phyloP scores from a whole-genome alignment of 129 eudicot species.

The Lactuca sativa region DNA sequence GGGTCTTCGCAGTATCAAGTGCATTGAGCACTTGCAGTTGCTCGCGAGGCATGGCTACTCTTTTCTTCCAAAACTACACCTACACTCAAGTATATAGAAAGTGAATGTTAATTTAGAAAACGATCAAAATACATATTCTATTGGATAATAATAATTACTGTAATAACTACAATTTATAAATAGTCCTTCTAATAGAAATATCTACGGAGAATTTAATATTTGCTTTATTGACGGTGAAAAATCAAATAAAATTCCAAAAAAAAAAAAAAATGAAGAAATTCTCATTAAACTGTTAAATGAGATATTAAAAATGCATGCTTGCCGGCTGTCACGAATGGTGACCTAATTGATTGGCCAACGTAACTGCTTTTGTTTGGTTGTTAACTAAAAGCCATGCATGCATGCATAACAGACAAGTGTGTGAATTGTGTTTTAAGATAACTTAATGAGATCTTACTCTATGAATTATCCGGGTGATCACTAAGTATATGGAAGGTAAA shows the following conservation, averaged over 20 bases:
- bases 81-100: neutral
- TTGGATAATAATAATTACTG: too few relatives aligned
- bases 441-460: neutral
- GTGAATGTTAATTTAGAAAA: neutral
- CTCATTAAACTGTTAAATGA: too few relatives aligned
- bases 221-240: neutral
- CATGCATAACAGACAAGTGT: neutral
- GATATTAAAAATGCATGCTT: neutral
- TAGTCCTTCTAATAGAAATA: neutral
- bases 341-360: neutral
- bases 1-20: slow-evolving; percentile 60
- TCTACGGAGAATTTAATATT: neutral
- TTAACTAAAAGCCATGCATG: neutral
- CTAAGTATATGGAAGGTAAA: too few relatives aligned
- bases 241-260: neutral
- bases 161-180: neutral
- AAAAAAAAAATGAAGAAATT: neutral
- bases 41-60: slow-evolving; percentile 45
- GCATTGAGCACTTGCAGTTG: slow-evolving; percentile 57
- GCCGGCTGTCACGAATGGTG: neutral
- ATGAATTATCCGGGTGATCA: neutral
- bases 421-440: neutral
- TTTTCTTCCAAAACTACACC: slow-evolving; percentile 10
- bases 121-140: neutral
- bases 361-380: neutral